Base-by-base conservation (phyloP, 2,329 filamentous ascomycete genomes). In the Xylariaceae sp. region DNA sequence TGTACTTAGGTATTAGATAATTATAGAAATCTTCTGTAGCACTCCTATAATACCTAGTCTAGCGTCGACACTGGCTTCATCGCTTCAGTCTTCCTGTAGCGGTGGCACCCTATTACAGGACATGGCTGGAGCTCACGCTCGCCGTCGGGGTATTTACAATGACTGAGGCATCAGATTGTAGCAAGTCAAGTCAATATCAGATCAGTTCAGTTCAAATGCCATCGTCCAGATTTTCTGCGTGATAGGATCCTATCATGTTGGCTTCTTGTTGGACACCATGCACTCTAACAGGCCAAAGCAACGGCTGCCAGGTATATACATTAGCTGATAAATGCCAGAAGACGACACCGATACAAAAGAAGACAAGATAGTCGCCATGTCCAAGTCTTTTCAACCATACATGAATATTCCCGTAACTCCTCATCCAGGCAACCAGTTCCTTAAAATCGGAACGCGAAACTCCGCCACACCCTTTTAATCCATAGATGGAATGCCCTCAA, bases 401-500 rank as follows among this genome's bases (percentile, higher is more conserved):
- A 29, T 45, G 29, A 49, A 30, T 44, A 43, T 12, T 41, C 49
- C 54, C n/a, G 4, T 29, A 59, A 59, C 57, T 54, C 57, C 56
- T 34, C 39, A 48, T n/a, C 51, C 54, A 26, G 45, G 40, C 34
- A 50, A 50, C 34, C 31, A n/a, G 43, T 27, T 32, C 19, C 31
- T 44, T 9, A 44, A 30, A 29, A 30, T 32, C 29, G 27, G 29
- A 30, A 31, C 27, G 40, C 2, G 7, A 31, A 37, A 29, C 8
- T 4, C 39, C 12, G 6, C 9, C 11, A 31, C 9, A 6, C 45
- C 40, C 39, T 9, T 51, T 44, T 44, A 51, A 6, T 50, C 43
- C 39, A 54, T 44, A 3, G 19, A 27, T 8, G 53, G 51, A 19
- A 79, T 51, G 60, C 64, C 26, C 58, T 67, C 9, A 71, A 71